These are phyloP conservation scores for Scolecobasidium constrictum DNA, from an alignment of 2,329 filamentous ascomycete genomes.

Conservation along the genomic window DNA sequence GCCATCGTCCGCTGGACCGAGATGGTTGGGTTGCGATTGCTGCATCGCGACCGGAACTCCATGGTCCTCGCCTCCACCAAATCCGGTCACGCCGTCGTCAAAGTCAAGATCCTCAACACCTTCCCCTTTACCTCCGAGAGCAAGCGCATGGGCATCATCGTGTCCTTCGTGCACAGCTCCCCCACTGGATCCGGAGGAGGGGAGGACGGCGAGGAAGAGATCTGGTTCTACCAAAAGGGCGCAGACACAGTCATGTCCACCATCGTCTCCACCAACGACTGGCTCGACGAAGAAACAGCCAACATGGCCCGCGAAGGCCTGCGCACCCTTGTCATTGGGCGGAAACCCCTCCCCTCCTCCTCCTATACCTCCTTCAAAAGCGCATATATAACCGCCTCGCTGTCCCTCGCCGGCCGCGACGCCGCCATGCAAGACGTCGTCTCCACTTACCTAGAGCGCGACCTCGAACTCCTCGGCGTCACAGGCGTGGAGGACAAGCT, in stretches of 20 bases:
- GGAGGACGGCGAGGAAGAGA: slow-evolving; percentile 50
- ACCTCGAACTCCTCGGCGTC: slow-evolving; percentile 89
- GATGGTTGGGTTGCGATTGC: slow-evolving; percentile 73
- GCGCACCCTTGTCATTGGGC: slow-evolving; percentile 87
- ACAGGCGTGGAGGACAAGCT: slow-evolving; percentile 97
- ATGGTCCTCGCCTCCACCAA: slow-evolving; percentile 74
- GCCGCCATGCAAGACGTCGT: slow-evolving; percentile 70
- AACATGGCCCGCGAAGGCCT: slow-evolving; percentile 98
- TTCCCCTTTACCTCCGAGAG: slow-evolving; percentile 98
- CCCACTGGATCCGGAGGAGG: slow-evolving; percentile 13
- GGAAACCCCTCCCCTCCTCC: slow-evolving; percentile 67
- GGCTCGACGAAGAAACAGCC: slow-evolving; percentile 97
- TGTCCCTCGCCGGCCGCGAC: slow-evolving; percentile 73
- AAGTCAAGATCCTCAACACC: slow-evolving; percentile 80
- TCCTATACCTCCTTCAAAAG: slow-evolving; percentile 73
- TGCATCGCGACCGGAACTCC: slow-evolving; percentile 74
- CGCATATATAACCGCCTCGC: slow-evolving; percentile 66
- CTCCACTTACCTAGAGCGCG: slow-evolving; percentile 69
- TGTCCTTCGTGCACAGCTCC: slow-evolving; percentile 59
- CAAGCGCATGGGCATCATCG: slow-evolving; percentile 95
- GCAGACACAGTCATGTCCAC: slow-evolving; percentile 97
- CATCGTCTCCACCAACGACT: slow-evolving; percentile 92
- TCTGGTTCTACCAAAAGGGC: slow-evolving; percentile 98
- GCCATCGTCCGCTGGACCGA: slow-evolving; percentile 96
- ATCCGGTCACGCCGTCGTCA: slow-evolving; percentile 63